Evolutionary conservation across 2,329 filamentous ascomycete species (phyloP), one percentile per base, ranked within the genome.

Genomic region (Periconia sp.): DNA sequence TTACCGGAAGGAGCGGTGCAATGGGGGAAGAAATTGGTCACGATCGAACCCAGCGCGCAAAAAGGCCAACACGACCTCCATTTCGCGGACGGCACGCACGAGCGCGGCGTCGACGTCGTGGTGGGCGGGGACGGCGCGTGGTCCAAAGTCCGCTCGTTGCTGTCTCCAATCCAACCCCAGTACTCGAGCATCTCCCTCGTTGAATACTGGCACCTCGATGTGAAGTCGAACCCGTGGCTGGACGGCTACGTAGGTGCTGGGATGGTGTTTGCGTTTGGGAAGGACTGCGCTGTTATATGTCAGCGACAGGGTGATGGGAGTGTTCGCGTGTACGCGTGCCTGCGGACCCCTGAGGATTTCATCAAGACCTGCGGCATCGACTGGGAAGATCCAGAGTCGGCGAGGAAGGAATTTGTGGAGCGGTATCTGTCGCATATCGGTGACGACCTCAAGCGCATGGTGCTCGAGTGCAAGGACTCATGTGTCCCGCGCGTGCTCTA

Each of bases 271-370:
- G 49, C 63, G 1, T 68, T 70, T 20, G 65, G 63, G 5, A 67
- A 76, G 5, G 82, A 81, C 35, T 50, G 53, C 1, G 58, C 61
- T 3, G 52, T 83, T 13, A 59, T 68, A 3, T 62, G 66, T 14
- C 80, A 82, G 66, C 76, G 78, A 52, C 72, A 77, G 59, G 82
- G 82, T 35, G 77, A 83, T 52, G 79, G 78, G 9, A 79, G 75
- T 57, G 60, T 84, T 23, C 70, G 71, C 50, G 65, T 79, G 1
- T 59, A 73, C 50, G 74, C 67, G 2, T 75, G 70, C 47, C 64
- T 74, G 11, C 62, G 69, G 14, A 72, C 72, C 15, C 73, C 75
- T 2, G 73, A 77, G 37, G 68, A 65, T 20, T 77, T 73, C 61
- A 33, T 73, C 15, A 45, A 76, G 13, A 76, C 73, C 3, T 81